These are phyloP conservation scores for Drosera spatulata DNA, from an alignment of 179 eudicot genomes.

Conservation along the genomic window DNA sequence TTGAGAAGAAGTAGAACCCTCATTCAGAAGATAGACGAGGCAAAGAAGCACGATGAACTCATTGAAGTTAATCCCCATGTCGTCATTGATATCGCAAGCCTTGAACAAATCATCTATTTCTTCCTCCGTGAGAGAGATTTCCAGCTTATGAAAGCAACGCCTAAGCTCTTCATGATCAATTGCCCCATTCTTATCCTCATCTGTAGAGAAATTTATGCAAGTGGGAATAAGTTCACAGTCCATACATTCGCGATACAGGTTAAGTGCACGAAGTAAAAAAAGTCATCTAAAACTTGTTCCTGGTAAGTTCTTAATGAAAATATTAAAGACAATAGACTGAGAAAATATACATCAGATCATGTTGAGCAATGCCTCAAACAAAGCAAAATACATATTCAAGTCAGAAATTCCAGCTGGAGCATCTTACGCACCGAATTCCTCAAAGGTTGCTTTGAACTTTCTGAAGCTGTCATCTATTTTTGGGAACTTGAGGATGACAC, in stretches of 20 bases:
- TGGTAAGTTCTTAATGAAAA: no score
- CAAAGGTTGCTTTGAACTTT: constrained; percentile 63
- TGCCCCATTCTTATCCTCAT: constrained; percentile 68
- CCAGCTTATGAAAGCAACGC: constrained; percentile 54
- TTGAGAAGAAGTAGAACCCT: constrained; percentile 30
- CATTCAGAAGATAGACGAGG: constrained; percentile 80
- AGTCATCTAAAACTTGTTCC: no score
- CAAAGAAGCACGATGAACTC: constrained; percentile 92
- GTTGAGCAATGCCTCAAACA: no score
- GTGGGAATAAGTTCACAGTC: background rate
- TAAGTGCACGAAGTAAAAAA: no score
- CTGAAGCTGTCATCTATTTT: constrained; percentile 79
- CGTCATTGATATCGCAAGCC: constrained; percentile 72
- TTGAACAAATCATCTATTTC: constrained; percentile 64
- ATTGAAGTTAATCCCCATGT: constrained; percentile 56
- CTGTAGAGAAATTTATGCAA: constrained; percentile 18
- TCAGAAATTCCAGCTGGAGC: no score
- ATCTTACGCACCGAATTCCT: constrained; percentile 53
- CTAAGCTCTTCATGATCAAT: constrained; percentile 74
- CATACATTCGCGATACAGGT: no score
- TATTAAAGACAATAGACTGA: no score
- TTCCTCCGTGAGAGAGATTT: constrained; percentile 63
- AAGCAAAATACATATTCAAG: no score
- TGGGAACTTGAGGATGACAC: constrained; percentile 77
- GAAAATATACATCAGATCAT: no score